These are phyloP conservation scores for Monosporascus sp. DNA, from an alignment of 2,329 filamentous ascomycete species.

Conservation along the genomic window DNA sequence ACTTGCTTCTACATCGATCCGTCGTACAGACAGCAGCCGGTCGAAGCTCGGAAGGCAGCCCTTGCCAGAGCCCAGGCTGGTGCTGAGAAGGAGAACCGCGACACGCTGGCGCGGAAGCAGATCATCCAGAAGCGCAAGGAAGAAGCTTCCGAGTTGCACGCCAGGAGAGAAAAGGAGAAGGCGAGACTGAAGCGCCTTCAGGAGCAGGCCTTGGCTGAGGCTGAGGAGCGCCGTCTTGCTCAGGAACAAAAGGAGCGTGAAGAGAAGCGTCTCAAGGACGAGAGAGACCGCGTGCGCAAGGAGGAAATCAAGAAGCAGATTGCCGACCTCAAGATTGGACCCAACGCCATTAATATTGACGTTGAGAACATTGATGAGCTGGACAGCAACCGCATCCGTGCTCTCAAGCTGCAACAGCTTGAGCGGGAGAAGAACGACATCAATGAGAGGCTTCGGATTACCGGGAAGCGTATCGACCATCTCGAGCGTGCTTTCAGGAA, in stretches of 20 bases:
- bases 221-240: conserved; percentile 81
- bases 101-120: conserved; percentile 78
- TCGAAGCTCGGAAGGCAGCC: conserved; percentile 73
- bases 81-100: conserved; percentile 85
- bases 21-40: conserved; percentile 74
- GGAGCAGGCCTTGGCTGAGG: conserved; percentile 82
- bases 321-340: conserved; percentile 82
- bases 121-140: conserved; percentile 97
- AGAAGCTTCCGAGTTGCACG: conserved; percentile 80
- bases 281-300: conserved; percentile 84
- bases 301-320: conserved; percentile 92
- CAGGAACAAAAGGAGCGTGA: conserved; percentile 91
- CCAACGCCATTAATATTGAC: conserved; percentile 71
- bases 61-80: conserved; percentile 78
- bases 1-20: conserved; percentile 96
- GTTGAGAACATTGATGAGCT: conserved; percentile 77
- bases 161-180: conserved; percentile 87
- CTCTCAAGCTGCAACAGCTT: conserved; percentile 90
- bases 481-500: conserved; percentile 94
- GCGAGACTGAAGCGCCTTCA: conserved; percentile 81
- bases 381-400: conserved; percentile 83
- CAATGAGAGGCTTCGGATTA: conserved; percentile 82
- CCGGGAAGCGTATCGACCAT: conserved; percentile 93
- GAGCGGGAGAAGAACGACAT: conserved; percentile 98
- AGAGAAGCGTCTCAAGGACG: conserved; percentile 75